Conservation (phyloP, 371 early-diverging fungal genomes). For the Actinomucor elegans region DNA sequence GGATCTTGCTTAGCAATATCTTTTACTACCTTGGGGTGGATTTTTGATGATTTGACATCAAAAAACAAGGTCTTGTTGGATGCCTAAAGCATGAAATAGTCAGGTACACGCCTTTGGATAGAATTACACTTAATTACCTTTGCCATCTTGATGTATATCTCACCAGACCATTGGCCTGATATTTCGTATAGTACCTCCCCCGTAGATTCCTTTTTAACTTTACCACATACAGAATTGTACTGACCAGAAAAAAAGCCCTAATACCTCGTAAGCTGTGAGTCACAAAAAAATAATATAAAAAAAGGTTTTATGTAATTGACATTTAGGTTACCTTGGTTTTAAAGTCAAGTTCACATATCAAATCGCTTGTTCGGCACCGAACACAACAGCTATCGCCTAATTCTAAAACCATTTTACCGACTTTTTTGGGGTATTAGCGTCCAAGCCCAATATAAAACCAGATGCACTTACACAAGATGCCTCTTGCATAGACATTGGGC, state of each 20-base stretch:
- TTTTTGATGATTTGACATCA: slow-evolving; percentile 63
- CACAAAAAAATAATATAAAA: background rate
- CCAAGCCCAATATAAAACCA: background rate
- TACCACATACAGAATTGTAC: slow-evolving; percentile 81
- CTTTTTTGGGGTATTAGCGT: slow-evolving; percentile 6
- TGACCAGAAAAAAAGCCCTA: slow-evolving; percentile 76
- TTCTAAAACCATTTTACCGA: slow-evolving; percentile 92
- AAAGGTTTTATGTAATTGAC: background rate
- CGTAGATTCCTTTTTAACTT: slow-evolving; percentile 75
- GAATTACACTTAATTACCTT: slow-evolving; percentile 23
- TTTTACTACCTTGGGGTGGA: slow-evolving; percentile 71
- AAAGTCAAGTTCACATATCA: slow-evolving; percentile 84
- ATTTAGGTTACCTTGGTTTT: slow-evolving; percentile 74
- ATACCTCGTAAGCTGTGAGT: too few relatives aligned
- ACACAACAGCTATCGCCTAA: slow-evolving; percentile 81
- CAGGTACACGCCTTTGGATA: too few relatives aligned
- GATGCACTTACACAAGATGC: slow-evolving; percentile 24
- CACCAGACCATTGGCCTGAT: slow-evolving; percentile 86
- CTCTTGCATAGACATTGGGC: slow-evolving; percentile 51
- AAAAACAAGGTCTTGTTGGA: slow-evolving; percentile 53
- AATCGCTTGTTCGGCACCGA: slow-evolving; percentile 72
- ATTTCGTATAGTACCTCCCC: slow-evolving; percentile 78
- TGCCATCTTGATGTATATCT: slow-evolving; percentile 56
- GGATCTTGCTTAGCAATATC: slow-evolving; percentile 75
- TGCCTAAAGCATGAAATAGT: slow-evolving; percentile 11